These are phyloP conservation scores for Fusarium praegraminearum DNA, from an alignment of 2,329 filamentous ascomycete species.

Conservation along the genomic window DNA sequence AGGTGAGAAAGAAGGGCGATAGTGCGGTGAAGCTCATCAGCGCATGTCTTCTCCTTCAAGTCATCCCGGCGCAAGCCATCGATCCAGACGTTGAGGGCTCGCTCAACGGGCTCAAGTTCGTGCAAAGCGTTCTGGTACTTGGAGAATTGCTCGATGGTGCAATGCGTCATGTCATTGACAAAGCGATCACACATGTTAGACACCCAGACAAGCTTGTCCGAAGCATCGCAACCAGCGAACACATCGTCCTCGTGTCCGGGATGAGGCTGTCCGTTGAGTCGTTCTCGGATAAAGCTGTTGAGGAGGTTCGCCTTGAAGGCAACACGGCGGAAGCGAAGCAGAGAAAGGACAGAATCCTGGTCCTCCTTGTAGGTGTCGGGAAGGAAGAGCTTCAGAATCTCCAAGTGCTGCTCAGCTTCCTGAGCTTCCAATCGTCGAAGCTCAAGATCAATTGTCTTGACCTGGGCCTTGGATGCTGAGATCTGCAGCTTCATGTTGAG, in stretches of 20 bases:
- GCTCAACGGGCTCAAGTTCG: slow-evolving; percentile 91
- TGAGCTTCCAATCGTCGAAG: slow-evolving; percentile 87
- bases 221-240: slow-evolving; percentile 81
- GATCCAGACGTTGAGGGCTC: slow-evolving; percentile 88
- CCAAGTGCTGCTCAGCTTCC: slow-evolving; percentile 87
- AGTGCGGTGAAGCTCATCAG: slow-evolving; percentile 83
- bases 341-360: slow-evolving; percentile 85
- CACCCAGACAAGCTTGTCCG: slow-evolving; percentile 89
- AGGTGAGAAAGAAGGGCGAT: slow-evolving; percentile 90
- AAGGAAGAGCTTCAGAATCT: slow-evolving; percentile 89
- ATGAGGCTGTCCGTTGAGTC: slow-evolving; percentile 75
- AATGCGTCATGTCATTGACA: slow-evolving; percentile 81
- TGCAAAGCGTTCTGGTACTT: slow-evolving; percentile 83
- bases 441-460: slow-evolving; percentile 94
- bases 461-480: slow-evolving; percentile 89
- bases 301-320: slow-evolving; percentile 88
- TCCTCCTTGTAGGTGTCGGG: slow-evolving; percentile 86
- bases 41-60: slow-evolving; percentile 84
- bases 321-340: slow-evolving; percentile 88
- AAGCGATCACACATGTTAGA: slow-evolving; percentile 86
- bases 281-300: slow-evolving; percentile 82
- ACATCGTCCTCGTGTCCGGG: slow-evolving; percentile 80
- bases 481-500: slow-evolving; percentile 94
- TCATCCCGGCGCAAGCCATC: slow-evolving; percentile 87
- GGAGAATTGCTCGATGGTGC: slow-evolving; percentile 81